Evolutionary conservation across 1,284 basidiomycete species (phyloP).

Genomic region (Tilletia setariae): DNA sequence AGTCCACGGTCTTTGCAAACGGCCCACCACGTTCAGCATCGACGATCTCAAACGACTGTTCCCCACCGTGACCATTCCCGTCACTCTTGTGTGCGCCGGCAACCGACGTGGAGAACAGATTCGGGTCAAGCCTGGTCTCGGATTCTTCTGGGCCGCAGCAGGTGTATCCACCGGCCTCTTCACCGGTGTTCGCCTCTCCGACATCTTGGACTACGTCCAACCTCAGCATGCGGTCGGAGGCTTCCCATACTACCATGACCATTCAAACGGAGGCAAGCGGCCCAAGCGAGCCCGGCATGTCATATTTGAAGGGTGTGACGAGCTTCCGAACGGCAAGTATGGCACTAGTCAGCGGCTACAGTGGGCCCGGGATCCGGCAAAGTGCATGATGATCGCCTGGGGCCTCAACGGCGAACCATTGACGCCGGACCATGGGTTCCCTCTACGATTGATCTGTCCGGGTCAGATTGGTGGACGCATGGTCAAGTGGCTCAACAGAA

Average conservation of each 20-base stretch:
- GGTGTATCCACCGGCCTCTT: constrained; percentile 65
- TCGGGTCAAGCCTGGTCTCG: constrained; percentile 62
- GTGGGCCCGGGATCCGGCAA: constrained; percentile 60
- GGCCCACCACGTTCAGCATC: constrained; percentile 39
- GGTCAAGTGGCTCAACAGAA: constrained; percentile 64
- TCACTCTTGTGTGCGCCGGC: constrained; percentile 69
- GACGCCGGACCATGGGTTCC: constrained; percentile 68
- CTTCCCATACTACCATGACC: constrained; percentile 35
- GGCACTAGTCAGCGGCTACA: constrained; percentile 63
- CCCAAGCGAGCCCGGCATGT: constrained; percentile 58
- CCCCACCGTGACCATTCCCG: constrained; percentile 63
- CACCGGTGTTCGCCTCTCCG: constrained; percentile 66
- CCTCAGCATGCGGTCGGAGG: constrained; percentile 54
- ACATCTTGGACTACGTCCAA: constrained; percentile 61
- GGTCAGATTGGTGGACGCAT: constrained; percentile 65
- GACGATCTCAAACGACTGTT: constrained; percentile 59
- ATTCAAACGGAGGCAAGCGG: constrained; percentile 20
- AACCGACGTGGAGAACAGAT: constrained; percentile 71
- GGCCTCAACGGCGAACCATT: constrained; percentile 61
- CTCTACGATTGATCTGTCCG: constrained; percentile 65
- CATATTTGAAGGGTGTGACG: constrained; percentile 66
- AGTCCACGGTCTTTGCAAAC: constrained; percentile 58
- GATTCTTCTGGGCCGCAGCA: constrained; percentile 62
- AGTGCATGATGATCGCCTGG: constrained; percentile 66
- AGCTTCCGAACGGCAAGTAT: constrained; percentile 67